These are phyloP conservation scores for Poa annua DNA, from an alignment of 176 grass and related monocot genomes.

Conservation along the genomic window DNA sequence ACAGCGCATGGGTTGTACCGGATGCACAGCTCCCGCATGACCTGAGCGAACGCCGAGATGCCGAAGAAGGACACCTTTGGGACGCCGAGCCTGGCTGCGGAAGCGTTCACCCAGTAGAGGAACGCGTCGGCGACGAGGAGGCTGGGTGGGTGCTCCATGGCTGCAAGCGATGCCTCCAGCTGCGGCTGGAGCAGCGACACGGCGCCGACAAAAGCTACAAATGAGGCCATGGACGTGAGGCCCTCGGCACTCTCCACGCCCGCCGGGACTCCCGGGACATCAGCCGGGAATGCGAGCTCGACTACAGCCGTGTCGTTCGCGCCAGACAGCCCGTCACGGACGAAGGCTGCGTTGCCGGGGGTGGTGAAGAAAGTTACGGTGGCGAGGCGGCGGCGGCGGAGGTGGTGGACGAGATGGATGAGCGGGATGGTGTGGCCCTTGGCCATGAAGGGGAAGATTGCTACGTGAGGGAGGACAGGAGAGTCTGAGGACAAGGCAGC, in stretches of 20 bases:
- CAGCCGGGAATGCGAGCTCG: conserved; percentile 52
- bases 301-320: conserved; percentile 36
- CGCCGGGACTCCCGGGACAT: conserved; percentile 37
- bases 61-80: conserved; percentile 50
- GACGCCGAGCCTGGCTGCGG: conserved; percentile 45
- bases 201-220: conserved; percentile 47
- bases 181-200: conserved; percentile 41
- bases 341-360: conserved; percentile 53
- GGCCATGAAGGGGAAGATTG: conserved; percentile 71
- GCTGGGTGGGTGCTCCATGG: conserved; percentile 32
- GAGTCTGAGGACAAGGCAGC: background rate
- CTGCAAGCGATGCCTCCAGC: conserved; percentile 41
- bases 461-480: conserved; percentile 47
- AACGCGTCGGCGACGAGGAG: conserved; percentile 66
- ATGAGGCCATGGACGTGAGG: conserved; percentile 48
- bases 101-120: conserved; percentile 50
- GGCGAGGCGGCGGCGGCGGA: conserved; percentile 52
- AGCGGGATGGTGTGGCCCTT: conserved; percentile 77
- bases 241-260: conserved; percentile 68
- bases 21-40: conserved; percentile 20
- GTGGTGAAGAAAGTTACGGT: conserved; percentile 74
- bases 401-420: conserved; percentile 56
- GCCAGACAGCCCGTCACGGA: conserved; percentile 45
- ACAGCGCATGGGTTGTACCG: conserved; percentile 43
- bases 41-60: conserved; percentile 50